Evolutionary conservation across 2,329 filamentous ascomycete species (phyloP), one percentile per base, ranked within the genome.

Genomic region (Massarina eburnea): DNA sequence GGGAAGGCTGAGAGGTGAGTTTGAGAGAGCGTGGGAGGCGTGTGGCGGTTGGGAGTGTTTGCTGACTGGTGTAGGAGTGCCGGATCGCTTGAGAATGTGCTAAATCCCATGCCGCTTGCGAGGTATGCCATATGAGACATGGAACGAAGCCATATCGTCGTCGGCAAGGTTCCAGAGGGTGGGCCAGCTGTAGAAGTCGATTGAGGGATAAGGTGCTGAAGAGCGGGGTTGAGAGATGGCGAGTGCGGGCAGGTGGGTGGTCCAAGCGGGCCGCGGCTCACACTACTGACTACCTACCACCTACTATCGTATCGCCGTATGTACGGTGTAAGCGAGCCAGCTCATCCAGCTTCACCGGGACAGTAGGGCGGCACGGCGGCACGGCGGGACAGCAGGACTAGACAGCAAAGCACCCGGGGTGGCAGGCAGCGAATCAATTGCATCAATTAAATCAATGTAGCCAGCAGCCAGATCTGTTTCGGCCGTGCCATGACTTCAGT

Each of bases 91-190:
- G 34, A 43, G 21, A 34, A 45, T 9, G 39, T 49, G 39, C 39
- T 45, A 8, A 45, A 49, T 35, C 42, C 41, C 4, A 24, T 34
- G 18, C 26, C 45, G 20, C 39, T 48, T 12, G 38, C 41, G 3
- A 27, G 27, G 3, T 48, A 48, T 27, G 39, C 46, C 20, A 48
- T 48, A 32, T 45, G 46, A 48, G 5, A 33, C 7, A 33, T n/a
- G n/a, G n/a, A n/a, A n/a, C n/a, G n/a, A n/a, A n/a, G n/a, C 60
- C 1, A 65, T 37, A 1, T 65, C 57, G 3, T 46, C 57, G 19
- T 64, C 56, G 2, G 33, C 59, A 56, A 55, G 64, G 29, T 50
- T 49, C 40, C 55, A 48, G 6, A 48, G 41, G 8, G 50, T 46
- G 4, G 53, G 37, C 58, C 57, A 67, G 15, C 49, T 48, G 38